Conservation (phyloP, 2,329 filamentous ascomycete genomes). For the Diplodia corticola region DNA sequence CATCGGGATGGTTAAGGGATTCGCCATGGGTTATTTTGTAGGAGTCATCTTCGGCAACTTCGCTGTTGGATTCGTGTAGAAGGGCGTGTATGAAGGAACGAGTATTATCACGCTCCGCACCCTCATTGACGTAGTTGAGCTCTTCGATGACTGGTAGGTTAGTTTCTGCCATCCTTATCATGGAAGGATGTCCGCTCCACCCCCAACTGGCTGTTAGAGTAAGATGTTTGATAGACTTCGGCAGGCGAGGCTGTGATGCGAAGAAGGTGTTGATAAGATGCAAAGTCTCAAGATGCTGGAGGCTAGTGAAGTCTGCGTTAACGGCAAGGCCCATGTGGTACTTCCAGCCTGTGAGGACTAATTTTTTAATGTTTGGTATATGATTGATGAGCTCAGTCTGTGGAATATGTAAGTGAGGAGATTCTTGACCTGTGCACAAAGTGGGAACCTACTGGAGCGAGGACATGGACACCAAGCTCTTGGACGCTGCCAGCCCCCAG, state of each 20-base stretch:
- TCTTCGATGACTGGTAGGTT: slow-evolving; percentile 1
- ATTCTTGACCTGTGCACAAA: too few relatives aligned
- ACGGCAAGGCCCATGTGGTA: neutral
- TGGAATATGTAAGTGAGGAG: neutral
- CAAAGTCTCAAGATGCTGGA: neutral
- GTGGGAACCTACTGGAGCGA: neutral
- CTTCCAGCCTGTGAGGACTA: slow-evolving; percentile 26
- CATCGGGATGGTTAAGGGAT: neutral
- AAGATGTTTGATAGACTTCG: neutral
- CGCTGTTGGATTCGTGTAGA: neutral
- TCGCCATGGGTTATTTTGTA: neutral
- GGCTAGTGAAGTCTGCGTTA: slow-evolving; percentile 10
- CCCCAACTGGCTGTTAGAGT: slow-evolving; percentile 13
- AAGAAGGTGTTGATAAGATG: slow-evolving; percentile 9
- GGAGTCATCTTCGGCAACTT: neutral
- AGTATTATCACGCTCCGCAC: neutral
- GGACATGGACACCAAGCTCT: neutral
- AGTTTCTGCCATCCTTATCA: slow-evolving; percentile 2
- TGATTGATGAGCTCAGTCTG: slow-evolving; percentile 21
- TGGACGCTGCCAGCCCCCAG: slow-evolving; percentile 20
- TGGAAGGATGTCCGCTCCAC: neutral
- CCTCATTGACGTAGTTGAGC: slow-evolving; percentile 13
- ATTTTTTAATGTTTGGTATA: slow-evolving; percentile 26
- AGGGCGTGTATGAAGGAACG: neutral
- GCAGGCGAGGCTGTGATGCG: slow-evolving; percentile 4